Evolutionary conservation across 805 yeast genomes (phyloP).

Genomic region (Candida stauntonica): DNA sequence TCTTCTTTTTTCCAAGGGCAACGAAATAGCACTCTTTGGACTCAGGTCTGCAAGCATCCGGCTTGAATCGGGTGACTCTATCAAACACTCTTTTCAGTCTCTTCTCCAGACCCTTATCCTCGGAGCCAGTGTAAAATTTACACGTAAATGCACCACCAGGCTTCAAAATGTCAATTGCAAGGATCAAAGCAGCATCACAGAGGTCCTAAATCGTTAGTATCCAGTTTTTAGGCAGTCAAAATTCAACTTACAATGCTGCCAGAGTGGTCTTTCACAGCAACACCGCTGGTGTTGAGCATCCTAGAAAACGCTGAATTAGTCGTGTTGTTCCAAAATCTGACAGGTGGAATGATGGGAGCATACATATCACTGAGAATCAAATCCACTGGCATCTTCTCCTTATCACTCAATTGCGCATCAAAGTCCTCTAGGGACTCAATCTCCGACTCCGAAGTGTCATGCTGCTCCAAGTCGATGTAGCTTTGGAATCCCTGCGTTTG

Average conservation of each 20-base stretch:
- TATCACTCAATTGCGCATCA: constrained; percentile 1
- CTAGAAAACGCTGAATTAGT: constrained; percentile 78
- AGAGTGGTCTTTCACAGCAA: constrained; percentile 73
- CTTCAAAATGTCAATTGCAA: constrained; percentile 66
- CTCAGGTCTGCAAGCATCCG: constrained; percentile 72
- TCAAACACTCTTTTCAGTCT: constrained; percentile 56
- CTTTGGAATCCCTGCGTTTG: constrained; percentile 24
- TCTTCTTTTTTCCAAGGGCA: constrained; percentile 46
- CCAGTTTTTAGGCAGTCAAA: too few relatives aligned
- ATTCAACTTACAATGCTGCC: constrained; percentile 71
- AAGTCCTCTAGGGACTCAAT: background rate
- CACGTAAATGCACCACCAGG: constrained; percentile 73
- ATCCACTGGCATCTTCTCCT: constrained; percentile 44
- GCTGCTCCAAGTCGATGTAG: constrained; percentile 28
- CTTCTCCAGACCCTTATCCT: constrained; percentile 60
- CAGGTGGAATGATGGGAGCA: constrained; percentile 53
- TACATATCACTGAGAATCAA: constrained; percentile 79
- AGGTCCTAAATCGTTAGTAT: constrained; percentile 52
- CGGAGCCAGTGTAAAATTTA: constrained; percentile 81
- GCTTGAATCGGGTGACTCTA: constrained; percentile 68
- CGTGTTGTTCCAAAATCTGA: constrained; percentile 54
- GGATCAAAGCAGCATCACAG: constrained; percentile 84
- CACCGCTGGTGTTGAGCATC: constrained; percentile 92
- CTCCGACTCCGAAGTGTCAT: constrained; percentile 16
- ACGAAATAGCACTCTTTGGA: constrained; percentile 83